phyloP scores from a whole-genome alignment of 768 basidiomycete genomes.

The Pleurotus djamor region DNA sequence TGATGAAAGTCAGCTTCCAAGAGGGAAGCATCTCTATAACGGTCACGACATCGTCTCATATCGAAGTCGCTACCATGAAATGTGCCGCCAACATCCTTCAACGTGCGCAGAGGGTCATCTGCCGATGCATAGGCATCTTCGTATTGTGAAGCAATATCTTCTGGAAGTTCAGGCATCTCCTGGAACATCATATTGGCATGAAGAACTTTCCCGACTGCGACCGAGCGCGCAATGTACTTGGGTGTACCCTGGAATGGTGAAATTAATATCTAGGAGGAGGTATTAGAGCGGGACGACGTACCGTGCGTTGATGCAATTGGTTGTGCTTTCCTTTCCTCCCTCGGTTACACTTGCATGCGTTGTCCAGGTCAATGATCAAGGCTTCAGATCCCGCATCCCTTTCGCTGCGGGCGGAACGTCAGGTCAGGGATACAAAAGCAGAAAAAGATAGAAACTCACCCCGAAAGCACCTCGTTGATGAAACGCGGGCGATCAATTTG shows the following conservation, averaged over 20 bases:
- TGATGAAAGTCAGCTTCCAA: too few species aligned
- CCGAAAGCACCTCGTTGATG: not conserved
- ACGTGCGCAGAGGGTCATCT: not conserved
- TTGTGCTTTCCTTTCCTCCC: not conserved
- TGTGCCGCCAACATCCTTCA: not conserved
- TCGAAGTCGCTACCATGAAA: not conserved
- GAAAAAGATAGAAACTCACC: not conserved
- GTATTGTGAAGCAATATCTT: not conserved
- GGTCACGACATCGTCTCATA: not conserved
- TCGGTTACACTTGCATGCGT: not conserved
- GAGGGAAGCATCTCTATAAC: not conserved
- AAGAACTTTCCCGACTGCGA: constrained; percentile 1
- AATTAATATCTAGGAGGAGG: too few species aligned
- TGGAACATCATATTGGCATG: not conserved
- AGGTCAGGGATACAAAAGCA: too few species aligned
- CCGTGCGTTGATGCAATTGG: not conserved
- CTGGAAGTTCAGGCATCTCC: not conserved
- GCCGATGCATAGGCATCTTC: not conserved
- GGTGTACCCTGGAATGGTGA: constrained; percentile 7
- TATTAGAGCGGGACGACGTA: not conserved
- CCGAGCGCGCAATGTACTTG: constrained; percentile 1
- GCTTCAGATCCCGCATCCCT: too few species aligned
- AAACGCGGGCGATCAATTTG: not conserved
- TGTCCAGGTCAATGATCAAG: not conserved
- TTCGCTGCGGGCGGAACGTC: too few species aligned